Percentiles rank a stretch among this genome's conserved stretches.
Conservation (phyloP, 257 asterid genomes). For the Echium plantagineum region DNA sequence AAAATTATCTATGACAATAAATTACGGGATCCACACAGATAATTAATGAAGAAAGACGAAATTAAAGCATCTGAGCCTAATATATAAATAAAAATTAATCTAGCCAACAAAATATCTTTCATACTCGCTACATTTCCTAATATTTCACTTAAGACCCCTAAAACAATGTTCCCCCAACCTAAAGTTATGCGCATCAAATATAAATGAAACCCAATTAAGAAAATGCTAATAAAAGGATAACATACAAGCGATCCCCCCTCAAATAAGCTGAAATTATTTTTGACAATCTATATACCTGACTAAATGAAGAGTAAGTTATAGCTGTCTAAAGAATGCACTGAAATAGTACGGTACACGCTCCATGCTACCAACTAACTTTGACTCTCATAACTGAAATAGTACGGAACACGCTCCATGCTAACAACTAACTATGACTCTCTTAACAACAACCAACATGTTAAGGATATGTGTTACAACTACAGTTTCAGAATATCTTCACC, state of each 20-base stretch:
- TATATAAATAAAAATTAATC: background rate
- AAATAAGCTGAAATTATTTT: background rate
- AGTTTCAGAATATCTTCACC: background rate
- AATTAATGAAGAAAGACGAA: background rate
- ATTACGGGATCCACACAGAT: background rate
- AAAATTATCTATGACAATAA: constrained; percentile 6
- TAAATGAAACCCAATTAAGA: background rate
- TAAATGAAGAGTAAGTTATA: background rate
- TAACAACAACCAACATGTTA: background rate
- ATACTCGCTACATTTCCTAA: background rate
- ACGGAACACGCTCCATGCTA: background rate
- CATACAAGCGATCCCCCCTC: background rate
- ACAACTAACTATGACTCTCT: background rate
- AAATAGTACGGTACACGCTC: background rate
- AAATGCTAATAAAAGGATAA: background rate
- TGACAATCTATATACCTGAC: background rate
- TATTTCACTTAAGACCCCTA: background rate
- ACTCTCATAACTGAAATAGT: background rate
- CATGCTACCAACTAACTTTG: background rate
- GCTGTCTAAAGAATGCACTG: background rate
- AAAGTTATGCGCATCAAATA: background rate
- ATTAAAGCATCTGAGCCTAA: background rate
- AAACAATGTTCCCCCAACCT: background rate
- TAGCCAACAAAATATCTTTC: background rate
- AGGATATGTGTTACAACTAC: background rate